phyloP scores from a whole-genome alignment of 306 rosid genomes.

The Rosa rugosa region DNA sequence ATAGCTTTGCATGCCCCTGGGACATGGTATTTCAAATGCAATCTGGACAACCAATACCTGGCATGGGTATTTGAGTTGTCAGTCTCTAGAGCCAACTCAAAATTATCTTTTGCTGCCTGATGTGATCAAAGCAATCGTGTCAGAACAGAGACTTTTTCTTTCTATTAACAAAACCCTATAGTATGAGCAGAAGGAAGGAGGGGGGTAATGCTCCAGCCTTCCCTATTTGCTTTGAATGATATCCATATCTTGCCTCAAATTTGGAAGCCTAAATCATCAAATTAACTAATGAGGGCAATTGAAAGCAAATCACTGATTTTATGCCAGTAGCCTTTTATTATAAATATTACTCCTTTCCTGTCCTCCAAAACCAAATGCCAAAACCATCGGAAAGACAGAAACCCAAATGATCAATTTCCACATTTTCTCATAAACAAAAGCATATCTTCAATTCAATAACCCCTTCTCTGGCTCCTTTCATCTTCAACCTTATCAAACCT shows the following conservation, averaged over 20 bases:
- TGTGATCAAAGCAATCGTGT: constrained; percentile 1
- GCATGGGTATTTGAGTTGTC: constrained; percentile 85
- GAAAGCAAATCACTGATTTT: not conserved
- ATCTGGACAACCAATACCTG: constrained; percentile 79
- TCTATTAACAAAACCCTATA: not conserved
- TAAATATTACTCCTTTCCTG: not conserved
- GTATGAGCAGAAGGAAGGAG: no score
- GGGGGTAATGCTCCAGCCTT: not conserved
- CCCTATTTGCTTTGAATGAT: not conserved
- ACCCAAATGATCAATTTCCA: no score
- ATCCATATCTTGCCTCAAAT: not conserved
- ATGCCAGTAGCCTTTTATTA: not conserved
- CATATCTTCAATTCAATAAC: not conserved
- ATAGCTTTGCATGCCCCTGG: constrained; percentile 77
- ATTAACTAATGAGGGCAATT: not conserved
- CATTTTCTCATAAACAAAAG: not conserved
- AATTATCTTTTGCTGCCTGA: constrained; percentile 84
- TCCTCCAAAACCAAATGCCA: not conserved
- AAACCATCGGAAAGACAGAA: not conserved
- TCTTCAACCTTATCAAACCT: not conserved
- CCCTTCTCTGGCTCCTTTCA: not conserved
- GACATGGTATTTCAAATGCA: constrained; percentile 91
- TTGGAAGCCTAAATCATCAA: not conserved
- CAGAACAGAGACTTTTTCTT: not conserved
- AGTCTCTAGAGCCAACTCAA: constrained; percentile 88